Evolutionary conservation across 2,329 filamentous ascomycete genomes (phyloP), one percentile per base, ranked within the genome.

Genomic region (Ceratocystis cubensis): DNA sequence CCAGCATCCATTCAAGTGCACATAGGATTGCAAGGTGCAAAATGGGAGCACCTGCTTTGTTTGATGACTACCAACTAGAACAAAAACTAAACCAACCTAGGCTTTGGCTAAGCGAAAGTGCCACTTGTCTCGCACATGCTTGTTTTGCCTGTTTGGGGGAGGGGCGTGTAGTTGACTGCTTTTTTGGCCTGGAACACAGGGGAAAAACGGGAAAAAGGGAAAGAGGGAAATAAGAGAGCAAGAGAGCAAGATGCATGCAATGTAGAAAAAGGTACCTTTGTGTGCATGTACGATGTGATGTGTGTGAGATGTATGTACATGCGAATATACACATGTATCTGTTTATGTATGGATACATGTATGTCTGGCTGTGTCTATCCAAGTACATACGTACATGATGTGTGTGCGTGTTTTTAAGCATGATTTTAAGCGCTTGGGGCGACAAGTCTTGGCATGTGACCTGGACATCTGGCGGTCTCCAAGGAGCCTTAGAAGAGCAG

Each of bases 371-470:
- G 22, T 28, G 10, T 25, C 13, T 28, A 13, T 22, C 22, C 15
- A 61, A 7, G n/a, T 61, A 61, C 28, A 37, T 44, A 41, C 13
- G 28, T 41, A 41, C 57, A 10, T 41, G 8, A 17, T 41, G 28
- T 22, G 20, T 44, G 57, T 61, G n/a, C 41, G 30, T 50, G 7
- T 64, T 73, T 78, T 78, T 78, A 78, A 78, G 77, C 77, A 78
- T 78, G 76, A 77, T 77, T 78, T 78, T 78, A 78, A 78, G 76
- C 77, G 76, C 78, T 78, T 75, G 74, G 75, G 76, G 76, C 75
- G 75, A 77, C 74, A 73, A 64, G 71, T 70, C 76, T 78, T 78
- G 76, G 76, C 76, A 74, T 71, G 53, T 57, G 53, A 57, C 22
- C 20, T 57, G 53, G 53, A 57, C 53, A 57, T 57, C 20, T 57